These are phyloP conservation scores for Oidiodendron maius DNA, from an alignment of 495 filamentous ascomycete species.

Conservation along the genomic window DNA sequence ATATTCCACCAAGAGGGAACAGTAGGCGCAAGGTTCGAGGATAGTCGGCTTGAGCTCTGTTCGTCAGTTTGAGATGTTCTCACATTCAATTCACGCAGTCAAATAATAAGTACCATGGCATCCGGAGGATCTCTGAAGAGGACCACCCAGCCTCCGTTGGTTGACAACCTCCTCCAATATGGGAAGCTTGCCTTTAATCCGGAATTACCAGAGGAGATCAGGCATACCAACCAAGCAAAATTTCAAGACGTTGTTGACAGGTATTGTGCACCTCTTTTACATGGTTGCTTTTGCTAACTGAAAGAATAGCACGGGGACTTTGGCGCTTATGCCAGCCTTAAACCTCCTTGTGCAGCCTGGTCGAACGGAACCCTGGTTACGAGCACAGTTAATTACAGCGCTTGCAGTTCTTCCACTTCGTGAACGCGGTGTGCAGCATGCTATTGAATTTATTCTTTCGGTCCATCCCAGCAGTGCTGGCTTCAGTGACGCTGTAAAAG, in stretches of 20 bases:
- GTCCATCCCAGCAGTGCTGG: slow-evolving; percentile 36
- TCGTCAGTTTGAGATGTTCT: too few relatives aligned
- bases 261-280: slow-evolving; percentile 6
- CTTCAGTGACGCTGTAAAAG: slow-evolving; percentile 18
- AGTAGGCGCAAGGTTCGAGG: too few relatives aligned
- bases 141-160: slow-evolving; percentile 11
- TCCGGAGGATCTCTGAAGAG: too few relatives aligned
- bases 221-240: slow-evolving; percentile 4
- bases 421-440: slow-evolving; percentile 56
- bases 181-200: slow-evolving; percentile 22
- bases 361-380: slow-evolving; percentile 40
- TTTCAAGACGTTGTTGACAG: slow-evolving; percentile 17
- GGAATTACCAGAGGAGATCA: slow-evolving; percentile 10
- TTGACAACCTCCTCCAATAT: slow-evolving; percentile 17
- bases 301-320: slow-evolving; percentile 32
- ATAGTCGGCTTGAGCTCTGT: too few relatives aligned
- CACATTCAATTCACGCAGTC: too few relatives aligned
- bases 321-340: slow-evolving; percentile 36
- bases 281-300: slow-evolving; percentile 3
- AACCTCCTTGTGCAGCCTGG: slow-evolving; percentile 40
- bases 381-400: slow-evolving; percentile 44
- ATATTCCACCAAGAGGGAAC: too few relatives aligned
- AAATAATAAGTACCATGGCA: too few relatives aligned
- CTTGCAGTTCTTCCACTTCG: slow-evolving; percentile 63
- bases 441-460: slow-evolving; percentile 65